phyloP scores from a whole-genome alignment of 305 asterid species.

The Stenogyne calaminthoides region DNA sequence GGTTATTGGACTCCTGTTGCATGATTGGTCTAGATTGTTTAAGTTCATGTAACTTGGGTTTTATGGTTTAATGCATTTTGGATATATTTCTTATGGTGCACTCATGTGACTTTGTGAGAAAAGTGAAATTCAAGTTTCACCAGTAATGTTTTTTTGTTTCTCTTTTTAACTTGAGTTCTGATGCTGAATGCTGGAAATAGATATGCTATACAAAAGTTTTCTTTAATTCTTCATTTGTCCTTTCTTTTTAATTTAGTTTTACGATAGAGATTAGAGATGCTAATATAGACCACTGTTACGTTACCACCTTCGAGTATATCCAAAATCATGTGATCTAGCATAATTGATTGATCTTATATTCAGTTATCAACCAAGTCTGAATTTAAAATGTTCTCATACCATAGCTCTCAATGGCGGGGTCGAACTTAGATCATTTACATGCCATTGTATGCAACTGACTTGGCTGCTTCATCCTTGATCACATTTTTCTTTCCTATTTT shows the following conservation, averaged over 20 bases:
- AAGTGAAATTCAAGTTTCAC: constrained; percentile 1
- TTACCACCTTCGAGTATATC: background rate
- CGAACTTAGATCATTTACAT: background rate
- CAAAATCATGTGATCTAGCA: background rate
- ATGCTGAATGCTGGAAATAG: constrained; percentile 3
- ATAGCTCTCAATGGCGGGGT: background rate
- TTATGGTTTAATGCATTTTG: background rate
- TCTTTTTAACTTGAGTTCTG: background rate
- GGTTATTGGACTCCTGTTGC: constrained; percentile 1
- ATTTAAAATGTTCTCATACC: background rate
- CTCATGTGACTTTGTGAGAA: constrained; percentile 11
- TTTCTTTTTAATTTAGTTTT: constrained; percentile 6
- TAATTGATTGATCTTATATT: background rate
- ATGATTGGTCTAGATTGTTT: background rate
- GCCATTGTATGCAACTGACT: background rate
- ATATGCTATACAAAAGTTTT: background rate
- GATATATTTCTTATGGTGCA: constrained; percentile 1
- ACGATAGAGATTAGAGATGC: constrained; percentile 1
- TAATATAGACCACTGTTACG: background rate
- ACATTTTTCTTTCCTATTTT: background rate
- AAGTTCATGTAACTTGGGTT: background rate
- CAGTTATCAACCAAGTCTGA: background rate
- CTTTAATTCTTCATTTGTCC: background rate
- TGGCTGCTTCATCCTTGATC: background rate
- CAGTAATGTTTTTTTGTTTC: background rate